A percentile compares a stretch with the other conserved stretches of the same genome.
Conservation (phyloP, 306 rosid genomes). For the Purshia tridentata region DNA sequence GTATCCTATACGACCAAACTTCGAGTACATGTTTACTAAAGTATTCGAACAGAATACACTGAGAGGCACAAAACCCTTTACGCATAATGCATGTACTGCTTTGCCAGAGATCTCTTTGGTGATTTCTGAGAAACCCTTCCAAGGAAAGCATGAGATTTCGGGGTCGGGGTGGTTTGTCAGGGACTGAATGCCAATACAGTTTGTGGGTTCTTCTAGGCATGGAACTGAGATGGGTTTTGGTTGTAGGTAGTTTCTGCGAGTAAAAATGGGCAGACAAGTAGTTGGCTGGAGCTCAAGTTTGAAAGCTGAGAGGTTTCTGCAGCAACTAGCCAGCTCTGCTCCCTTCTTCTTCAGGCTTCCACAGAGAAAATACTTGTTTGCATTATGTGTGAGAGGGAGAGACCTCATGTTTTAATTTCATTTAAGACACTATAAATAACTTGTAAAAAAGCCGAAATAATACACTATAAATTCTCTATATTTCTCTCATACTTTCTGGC, state of each 20-base stretch:
- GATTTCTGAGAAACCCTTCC: slow-evolving; percentile 74
- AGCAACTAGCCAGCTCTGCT: slow-evolving; percentile 46
- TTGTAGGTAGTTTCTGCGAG: slow-evolving; percentile 26
- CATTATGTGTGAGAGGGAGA: too few relatives aligned
- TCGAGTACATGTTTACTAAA: slow-evolving; percentile 65
- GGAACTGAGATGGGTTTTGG: slow-evolving; percentile 20
- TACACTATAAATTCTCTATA: too few relatives aligned
- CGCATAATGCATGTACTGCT: slow-evolving; percentile 63
- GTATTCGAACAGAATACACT: slow-evolving; percentile 63
- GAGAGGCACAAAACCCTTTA: slow-evolving; percentile 52
- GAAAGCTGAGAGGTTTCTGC: slow-evolving; percentile 37
- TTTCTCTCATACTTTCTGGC: too few relatives aligned
- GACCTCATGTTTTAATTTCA: too few relatives aligned
- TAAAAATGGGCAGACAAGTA: slow-evolving; percentile 9
- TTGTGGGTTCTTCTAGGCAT: slow-evolving; percentile 42
- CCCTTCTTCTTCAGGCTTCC: slow-evolving; percentile 3
- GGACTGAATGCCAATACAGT: slow-evolving; percentile 22
- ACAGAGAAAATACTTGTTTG: too few relatives aligned
- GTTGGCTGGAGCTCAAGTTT: slow-evolving; percentile 29
- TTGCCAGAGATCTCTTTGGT: slow-evolving; percentile 53
- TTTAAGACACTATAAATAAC: too few relatives aligned
- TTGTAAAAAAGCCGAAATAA: too few relatives aligned
- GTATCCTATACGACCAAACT: slow-evolving; percentile 41
- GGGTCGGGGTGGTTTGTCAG: slow-evolving; percentile 56
- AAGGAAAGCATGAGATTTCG: slow-evolving; percentile 61